A percentile compares a stretch with the other conserved stretches of the same genome.
phyloP scores from a whole-genome alignment of 73 alveolate species.

The Effrenium voratum region DNA sequence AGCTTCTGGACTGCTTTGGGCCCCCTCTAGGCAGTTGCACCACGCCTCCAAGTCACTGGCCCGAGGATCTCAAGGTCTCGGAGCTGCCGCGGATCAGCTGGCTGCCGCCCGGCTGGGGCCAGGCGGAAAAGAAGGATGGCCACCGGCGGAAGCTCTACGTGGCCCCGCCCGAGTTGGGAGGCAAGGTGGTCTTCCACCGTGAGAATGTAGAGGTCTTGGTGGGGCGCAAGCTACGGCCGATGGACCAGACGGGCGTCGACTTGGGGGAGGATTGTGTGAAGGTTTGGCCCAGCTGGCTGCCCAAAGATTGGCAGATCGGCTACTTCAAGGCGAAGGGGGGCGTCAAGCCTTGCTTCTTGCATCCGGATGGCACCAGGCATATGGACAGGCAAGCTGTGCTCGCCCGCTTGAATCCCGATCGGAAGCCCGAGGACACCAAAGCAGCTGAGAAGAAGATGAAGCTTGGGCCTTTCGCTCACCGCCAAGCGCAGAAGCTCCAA shows the following conservation, averaged over 20 bases:
- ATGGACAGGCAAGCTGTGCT: constrained; percentile 6
- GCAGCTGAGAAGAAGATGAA: background rate
- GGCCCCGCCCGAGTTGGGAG: constrained; percentile 33
- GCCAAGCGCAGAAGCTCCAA: background rate
- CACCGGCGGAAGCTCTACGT: constrained; percentile 15
- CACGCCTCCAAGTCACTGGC: constrained; percentile 64
- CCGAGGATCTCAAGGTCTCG: constrained; percentile 9
- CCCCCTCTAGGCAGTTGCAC: constrained; percentile 30
- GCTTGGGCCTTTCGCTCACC: constrained; percentile 19
- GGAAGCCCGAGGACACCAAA: background rate
- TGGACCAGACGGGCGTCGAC: constrained; percentile 15
- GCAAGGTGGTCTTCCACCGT: constrained; percentile 46
- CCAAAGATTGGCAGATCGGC: constrained; percentile 64
- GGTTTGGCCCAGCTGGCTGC: constrained; percentile 44
- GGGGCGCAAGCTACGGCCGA: background rate
- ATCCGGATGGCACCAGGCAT: background rate
- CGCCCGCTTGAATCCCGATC: background rate
- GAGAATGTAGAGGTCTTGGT: constrained; percentile 35
- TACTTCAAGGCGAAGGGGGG: background rate
- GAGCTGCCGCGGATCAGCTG: constrained; percentile 39
- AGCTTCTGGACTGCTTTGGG: constrained; percentile 20
- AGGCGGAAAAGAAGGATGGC: constrained; percentile 29
- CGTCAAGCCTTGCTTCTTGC: constrained; percentile 19
- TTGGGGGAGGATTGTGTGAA: constrained; percentile 47
- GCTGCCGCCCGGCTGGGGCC: constrained; percentile 44